Conservation (phyloP, 2,329 filamentous ascomycete genomes). For the Monosporascus sp. region DNA sequence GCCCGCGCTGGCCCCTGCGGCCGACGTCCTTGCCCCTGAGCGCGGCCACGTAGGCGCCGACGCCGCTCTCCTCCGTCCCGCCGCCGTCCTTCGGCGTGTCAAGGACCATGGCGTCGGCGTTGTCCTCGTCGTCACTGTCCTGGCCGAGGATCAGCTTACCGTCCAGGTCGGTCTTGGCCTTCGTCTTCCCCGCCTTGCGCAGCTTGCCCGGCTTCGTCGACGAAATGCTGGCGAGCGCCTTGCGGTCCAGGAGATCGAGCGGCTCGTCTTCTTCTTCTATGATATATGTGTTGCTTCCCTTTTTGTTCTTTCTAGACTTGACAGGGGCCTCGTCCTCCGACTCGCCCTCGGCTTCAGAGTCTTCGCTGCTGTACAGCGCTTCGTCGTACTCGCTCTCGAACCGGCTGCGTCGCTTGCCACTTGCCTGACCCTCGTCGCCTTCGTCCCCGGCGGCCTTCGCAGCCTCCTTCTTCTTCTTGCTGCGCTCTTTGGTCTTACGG, state of each 20-base stretch:
- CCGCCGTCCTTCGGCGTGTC: slow-evolving; percentile 42
- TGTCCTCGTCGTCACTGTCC: slow-evolving; percentile 44
- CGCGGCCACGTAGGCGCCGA: slow-evolving; percentile 65
- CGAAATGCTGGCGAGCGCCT: slow-evolving; percentile 87
- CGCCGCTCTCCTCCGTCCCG: slow-evolving; percentile 45
- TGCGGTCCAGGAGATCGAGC: slow-evolving; percentile 84
- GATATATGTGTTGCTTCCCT: slow-evolving; percentile 73
- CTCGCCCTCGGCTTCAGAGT: slow-evolving; percentile 57
- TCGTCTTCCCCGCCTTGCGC: slow-evolving; percentile 48
- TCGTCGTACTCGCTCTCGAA: slow-evolving; percentile 95
- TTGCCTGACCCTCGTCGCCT: slow-evolving; percentile 48
- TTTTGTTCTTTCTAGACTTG: slow-evolving; percentile 41
- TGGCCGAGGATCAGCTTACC: slow-evolving; percentile 74
- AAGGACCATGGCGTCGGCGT: slow-evolving; percentile 54
- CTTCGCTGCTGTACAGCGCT: slow-evolving; percentile 82
- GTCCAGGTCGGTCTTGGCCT: slow-evolving; percentile 67
- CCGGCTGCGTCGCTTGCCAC: slow-evolving; percentile 47
- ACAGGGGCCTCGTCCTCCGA: slow-evolving; percentile 54
- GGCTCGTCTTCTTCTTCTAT: slow-evolving; percentile 93
- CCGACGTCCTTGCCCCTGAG: slow-evolving; percentile 63
- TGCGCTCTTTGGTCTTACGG: slow-evolving; percentile 86
- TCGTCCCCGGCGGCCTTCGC: slow-evolving; percentile 51
- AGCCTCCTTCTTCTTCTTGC: slow-evolving; percentile 81
- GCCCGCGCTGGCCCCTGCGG: slow-evolving; percentile 59
- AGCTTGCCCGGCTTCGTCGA: slow-evolving; percentile 74